Conservation (phyloP, 257 asterid species). For the Schizonepeta tenuifolia region DNA sequence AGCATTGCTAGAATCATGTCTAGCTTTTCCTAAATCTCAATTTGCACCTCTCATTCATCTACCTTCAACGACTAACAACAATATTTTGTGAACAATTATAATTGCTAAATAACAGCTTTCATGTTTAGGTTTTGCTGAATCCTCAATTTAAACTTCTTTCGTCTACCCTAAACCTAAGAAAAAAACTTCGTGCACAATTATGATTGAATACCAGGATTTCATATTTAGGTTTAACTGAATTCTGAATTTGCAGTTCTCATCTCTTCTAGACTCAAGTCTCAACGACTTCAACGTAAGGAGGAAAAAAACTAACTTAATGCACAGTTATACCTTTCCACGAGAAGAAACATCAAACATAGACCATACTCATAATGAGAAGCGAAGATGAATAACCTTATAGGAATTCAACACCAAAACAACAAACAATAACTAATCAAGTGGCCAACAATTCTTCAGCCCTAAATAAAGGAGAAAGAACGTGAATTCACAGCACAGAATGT, state of each 20-base stretch:
- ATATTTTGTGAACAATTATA: background rate
- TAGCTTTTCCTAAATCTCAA: constrained; percentile 11
- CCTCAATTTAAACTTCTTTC: background rate
- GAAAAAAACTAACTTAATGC: background rate
- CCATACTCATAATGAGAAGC: background rate
- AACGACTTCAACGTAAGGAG: background rate
- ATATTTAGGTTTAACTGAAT: background rate
- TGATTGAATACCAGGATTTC: background rate
- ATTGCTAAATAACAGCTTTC: background rate
- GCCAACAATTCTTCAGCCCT: background rate
- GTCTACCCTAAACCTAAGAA: background rate
- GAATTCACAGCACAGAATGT: background rate
- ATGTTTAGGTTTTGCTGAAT: background rate
- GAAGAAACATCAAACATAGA: background rate
- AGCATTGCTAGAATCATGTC: constrained; percentile 1
- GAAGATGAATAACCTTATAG: background rate
- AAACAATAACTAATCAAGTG: background rate
- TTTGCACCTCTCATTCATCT: background rate
- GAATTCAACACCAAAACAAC: constrained; percentile 7
- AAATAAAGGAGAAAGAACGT: background rate
- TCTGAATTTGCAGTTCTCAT: background rate
- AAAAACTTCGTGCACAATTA: background rate
- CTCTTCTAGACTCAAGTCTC: background rate
- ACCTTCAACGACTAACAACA: background rate
- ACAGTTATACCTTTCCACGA: background rate